These are phyloP conservation scores for Cladophialophora bantiana DNA, from an alignment of 2,329 filamentous ascomycete genomes.

Conservation along the genomic window DNA sequence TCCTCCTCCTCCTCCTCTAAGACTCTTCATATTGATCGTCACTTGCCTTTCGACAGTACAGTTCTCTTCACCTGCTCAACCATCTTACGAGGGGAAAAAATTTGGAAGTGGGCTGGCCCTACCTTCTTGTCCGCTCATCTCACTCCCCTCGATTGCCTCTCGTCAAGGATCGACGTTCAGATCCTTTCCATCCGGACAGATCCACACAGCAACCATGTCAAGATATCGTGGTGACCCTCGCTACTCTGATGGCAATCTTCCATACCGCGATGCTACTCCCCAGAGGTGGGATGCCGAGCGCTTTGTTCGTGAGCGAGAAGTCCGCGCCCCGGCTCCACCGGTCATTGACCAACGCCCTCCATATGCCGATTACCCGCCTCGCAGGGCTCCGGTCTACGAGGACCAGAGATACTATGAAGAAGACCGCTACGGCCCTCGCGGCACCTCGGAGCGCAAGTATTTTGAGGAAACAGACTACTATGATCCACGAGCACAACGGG, in stretches of 20 bases:
- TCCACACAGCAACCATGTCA: constrained; percentile 33
- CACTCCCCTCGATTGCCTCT: not conserved
- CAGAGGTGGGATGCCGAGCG: constrained; percentile 51
- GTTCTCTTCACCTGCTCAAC: not conserved
- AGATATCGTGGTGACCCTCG: constrained; percentile 37
- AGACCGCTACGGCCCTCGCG: constrained; percentile 54
- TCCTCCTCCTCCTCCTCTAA: not conserved
- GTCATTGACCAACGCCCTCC: constrained; percentile 39
- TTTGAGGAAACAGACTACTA: constrained; percentile 46
- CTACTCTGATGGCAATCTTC: constrained; percentile 34
- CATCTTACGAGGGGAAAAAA: not conserved
- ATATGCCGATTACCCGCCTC: constrained; percentile 44
- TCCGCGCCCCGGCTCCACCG: constrained; percentile 46
- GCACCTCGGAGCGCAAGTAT: constrained; percentile 49
- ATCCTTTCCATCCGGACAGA: constrained; percentile 10
- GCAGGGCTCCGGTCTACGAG: constrained; percentile 44
- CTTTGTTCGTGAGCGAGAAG: constrained; percentile 53
- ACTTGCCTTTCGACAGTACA: not conserved
- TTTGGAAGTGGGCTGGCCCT: not conserved
- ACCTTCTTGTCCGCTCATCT: not conserved
- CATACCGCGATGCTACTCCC: constrained; percentile 40
- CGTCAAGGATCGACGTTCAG: not conserved
- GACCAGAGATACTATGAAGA: constrained; percentile 51
- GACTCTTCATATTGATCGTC: constrained; percentile 23
- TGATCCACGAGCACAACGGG: constrained; percentile 53